Conservation (phyloP, 768 basidiomycete species). For the Mycena vulgaris region DNA sequence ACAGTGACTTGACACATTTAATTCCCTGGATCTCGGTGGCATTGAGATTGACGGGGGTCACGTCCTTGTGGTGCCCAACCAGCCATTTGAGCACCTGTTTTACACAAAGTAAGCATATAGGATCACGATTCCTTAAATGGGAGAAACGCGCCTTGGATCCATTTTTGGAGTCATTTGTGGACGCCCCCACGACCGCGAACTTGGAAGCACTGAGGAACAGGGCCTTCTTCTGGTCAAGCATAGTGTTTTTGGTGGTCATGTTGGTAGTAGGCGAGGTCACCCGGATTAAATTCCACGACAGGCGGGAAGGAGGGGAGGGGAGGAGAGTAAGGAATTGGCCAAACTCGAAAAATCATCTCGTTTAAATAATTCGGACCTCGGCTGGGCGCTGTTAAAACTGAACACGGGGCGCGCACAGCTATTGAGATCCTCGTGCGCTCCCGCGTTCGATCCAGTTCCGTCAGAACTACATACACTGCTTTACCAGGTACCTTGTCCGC, state of each 20-base stretch:
- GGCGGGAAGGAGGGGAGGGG: background rate
- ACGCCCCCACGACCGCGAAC: conserved; percentile 73
- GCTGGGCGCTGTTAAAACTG: background rate
- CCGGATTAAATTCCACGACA: too few relatives aligned
- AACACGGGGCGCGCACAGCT: conserved; percentile 13
- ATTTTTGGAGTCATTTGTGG: conserved; percentile 63
- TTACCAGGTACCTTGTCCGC: background rate
- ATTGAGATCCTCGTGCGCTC: conserved; percentile 22
- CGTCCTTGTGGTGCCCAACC: conserved; percentile 56
- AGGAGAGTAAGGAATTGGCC: background rate
- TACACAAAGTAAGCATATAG: background rate
- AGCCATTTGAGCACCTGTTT: conserved; percentile 70
- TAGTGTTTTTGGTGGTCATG: conserved; percentile 8
- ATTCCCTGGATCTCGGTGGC: conserved; percentile 59
- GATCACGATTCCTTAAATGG: conserved; percentile 4
- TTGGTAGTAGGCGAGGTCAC: background rate
- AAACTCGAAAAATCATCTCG: background rate
- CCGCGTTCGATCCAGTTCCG: conserved; percentile 16
- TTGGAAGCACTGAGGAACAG: conserved; percentile 33
- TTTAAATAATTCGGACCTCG: conserved; percentile 3
- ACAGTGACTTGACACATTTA: conserved; percentile 56
- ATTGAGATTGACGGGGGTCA: conserved; percentile 70
- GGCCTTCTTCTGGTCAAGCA: background rate
- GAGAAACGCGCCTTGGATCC: conserved; percentile 23
- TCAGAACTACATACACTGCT: conserved; percentile 24